Base-by-base conservation (phyloP, 208 protist genomes). In the Leptomonas pyrrhocoris region DNA sequence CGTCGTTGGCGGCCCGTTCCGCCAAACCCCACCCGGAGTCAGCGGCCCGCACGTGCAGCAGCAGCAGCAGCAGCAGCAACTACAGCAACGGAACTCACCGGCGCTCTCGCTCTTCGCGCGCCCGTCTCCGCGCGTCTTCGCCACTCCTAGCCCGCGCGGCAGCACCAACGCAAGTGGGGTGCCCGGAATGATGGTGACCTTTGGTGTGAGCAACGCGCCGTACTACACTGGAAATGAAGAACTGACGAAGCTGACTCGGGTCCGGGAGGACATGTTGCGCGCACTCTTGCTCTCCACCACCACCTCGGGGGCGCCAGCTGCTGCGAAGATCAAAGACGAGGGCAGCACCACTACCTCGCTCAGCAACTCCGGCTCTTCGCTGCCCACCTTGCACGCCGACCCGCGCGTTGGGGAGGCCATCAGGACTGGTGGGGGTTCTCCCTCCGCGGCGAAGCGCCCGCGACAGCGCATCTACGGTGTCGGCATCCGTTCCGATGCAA, bases 191-290 rank as follows among this genome's bases (percentile, higher is more conserved):
- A 64, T 51, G 28, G 58, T 63, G 36, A 70, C 46, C 12, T 71
- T 77, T 9, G 57, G 49, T 15, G 62, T 71, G 18, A 70, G 49
- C 49, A 60, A 38, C 38, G 36, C 46, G 16, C 56, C 62, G 6
- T 66, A 77, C 57, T 71, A 60, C 42, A 67, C 49, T 3, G 57
- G 62, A 43, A 77, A 61, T n/a, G 71, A 77, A n/a, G 71, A 77
- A 28, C 71, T 77, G 54, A 67, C 71, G 21, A 55, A 57, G 48
- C 49, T 77, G 27, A 77, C 62, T 21, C 50, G 63, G 4, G 71
- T 77, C 49, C 62, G 62, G 2, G 71, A 77, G 51, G 71, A 77
- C 18, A 70, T 77, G 62, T 38, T 77, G 63, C 71, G 54, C 36
- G 36, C 56, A 36, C 28, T 77, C 16, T 27, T 77, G 45, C 55